phyloP scores from a whole-genome alignment of 2,329 filamentous ascomycete species.

The Xylaria sp. region DNA sequence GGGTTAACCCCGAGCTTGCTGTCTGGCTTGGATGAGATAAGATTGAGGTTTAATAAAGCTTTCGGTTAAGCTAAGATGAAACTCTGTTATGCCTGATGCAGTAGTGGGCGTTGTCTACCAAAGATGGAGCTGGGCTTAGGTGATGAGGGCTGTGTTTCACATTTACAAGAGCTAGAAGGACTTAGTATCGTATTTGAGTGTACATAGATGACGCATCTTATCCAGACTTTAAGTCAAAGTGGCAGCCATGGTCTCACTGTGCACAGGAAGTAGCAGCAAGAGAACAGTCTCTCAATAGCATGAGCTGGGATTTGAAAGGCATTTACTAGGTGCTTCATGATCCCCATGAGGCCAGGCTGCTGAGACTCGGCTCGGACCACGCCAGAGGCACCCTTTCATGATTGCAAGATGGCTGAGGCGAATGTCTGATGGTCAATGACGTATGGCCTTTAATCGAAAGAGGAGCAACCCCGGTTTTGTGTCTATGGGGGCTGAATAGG shows the following conservation, averaged over 20 bases:
- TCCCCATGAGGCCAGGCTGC: neutral
- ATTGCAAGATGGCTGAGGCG: neutral
- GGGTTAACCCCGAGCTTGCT: conserved; percentile 12
- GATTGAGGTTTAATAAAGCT: neutral
- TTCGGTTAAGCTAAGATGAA: conserved; percentile 7
- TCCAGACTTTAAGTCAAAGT: neutral
- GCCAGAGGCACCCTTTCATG: neutral
- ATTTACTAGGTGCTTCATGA: neutral
- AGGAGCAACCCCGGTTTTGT: conserved; percentile 2
- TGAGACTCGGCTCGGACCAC: conserved; percentile 2
- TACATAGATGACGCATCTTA: neutral
- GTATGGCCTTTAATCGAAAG: neutral
- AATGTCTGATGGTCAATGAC: neutral
- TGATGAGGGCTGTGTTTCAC: neutral
- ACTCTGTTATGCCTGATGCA: neutral
- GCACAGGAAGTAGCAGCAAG: conserved; percentile 1
- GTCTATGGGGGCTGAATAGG: conserved; percentile 3
- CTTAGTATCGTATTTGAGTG: neutral
- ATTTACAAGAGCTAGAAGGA: conserved; percentile 1
- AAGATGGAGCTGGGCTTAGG: neutral
- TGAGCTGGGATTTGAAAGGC: neutral
- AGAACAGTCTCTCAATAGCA: neutral
- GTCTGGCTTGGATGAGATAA: neutral
- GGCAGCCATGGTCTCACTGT: neutral
- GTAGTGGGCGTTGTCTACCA: neutral